phyloP scores from a whole-genome alignment of 1,284 basidiomycete genomes.

The Marasmius tenuissimus region DNA sequence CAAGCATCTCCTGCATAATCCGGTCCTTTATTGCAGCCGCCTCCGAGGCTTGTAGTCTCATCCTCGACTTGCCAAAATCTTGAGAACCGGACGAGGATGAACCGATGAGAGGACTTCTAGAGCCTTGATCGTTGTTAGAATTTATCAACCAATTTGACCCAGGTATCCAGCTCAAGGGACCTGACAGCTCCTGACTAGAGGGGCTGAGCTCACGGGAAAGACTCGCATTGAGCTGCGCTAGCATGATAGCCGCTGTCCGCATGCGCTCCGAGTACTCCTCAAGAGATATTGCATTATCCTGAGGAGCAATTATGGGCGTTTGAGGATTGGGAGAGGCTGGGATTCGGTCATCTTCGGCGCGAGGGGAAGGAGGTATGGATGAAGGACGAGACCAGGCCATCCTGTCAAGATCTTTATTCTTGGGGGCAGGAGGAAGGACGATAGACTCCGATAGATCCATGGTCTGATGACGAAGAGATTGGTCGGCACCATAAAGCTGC shows the following conservation, averaged over 20 bases:
- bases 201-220: conserved; percentile 55
- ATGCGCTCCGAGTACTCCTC: conserved; percentile 98
- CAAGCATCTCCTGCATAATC: conserved; percentile 99
- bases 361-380: conserved; percentile 51
- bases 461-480: conserved; percentile 66
- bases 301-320: neutral
- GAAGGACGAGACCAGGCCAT: conserved; percentile 76
- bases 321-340: conserved; percentile 11
- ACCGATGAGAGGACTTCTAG: conserved; percentile 2
- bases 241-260: conserved; percentile 98
- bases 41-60: conserved; percentile 75
- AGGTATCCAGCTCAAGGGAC: conserved; percentile 60
- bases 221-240: conserved; percentile 92
- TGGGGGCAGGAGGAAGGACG: conserved; percentile 76
- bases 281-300: conserved; percentile 47
- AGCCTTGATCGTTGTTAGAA: conserved; percentile 12
- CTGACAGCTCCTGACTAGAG: conserved; percentile 30
- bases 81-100: conserved; percentile 23
- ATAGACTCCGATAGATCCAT: conserved; percentile 81
- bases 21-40: conserved; percentile 90
- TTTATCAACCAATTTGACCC: conserved; percentile 58
- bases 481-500: conserved; percentile 82
- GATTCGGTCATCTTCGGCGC: conserved; percentile 25
- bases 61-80: conserved; percentile 30
- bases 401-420: conserved; percentile 87